Base-by-base conservation (phyloP, 2,329 filamentous ascomycete species). In the Zymoseptoria passerinii region DNA sequence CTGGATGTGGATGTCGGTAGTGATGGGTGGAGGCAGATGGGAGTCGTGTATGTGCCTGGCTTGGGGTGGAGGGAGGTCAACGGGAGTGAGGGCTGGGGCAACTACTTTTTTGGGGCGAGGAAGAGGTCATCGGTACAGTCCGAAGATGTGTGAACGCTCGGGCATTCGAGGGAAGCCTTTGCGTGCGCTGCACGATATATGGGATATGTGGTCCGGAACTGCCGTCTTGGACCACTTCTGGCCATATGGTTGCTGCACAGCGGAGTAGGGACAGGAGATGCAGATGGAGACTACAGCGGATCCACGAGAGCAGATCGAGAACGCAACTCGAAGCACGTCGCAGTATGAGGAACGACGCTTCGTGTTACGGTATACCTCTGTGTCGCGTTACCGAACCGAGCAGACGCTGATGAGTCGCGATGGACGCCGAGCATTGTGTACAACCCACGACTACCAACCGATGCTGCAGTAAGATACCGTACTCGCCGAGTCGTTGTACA, bases 41-140 rank as follows among this genome's bases (percentile, higher is more conserved):
- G 94, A 0, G 90, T 95, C 8, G 80, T 96, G 52, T 99, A 96
- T 77, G 81, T 97, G 56, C 94, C 94, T 0, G 91, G 90, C 0
- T 58, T 96, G 50, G 94, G 94, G 2, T 97, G 94, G 94, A 91
- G 82, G 75, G 83, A 90, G 72, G 85, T 96, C 4, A 73, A 76
- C 23, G 89, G 90, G 2, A 88, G 90, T 67, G 92, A 97, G 77
- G 84, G 83, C 69, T 84, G 90, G 69, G 92, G 92, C 8, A 99
- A 99, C 73, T 99, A 97, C 76, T 97, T 99, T 74, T 95, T 96
- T 73, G 94, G 83, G 8, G 85, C 96, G 50, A 83, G 86, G 75
- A 87, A 78, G 71, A 40, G 35, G 35, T 23, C 4, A 4, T 23
- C 23, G 23, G 23, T 23, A 4, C 23, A 23, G 23, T 23, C 23